These are phyloP conservation scores for Kurtzmaniella quercitrusa DNA, from an alignment of 1,139 yeast genomes.

Conservation along the genomic window DNA sequence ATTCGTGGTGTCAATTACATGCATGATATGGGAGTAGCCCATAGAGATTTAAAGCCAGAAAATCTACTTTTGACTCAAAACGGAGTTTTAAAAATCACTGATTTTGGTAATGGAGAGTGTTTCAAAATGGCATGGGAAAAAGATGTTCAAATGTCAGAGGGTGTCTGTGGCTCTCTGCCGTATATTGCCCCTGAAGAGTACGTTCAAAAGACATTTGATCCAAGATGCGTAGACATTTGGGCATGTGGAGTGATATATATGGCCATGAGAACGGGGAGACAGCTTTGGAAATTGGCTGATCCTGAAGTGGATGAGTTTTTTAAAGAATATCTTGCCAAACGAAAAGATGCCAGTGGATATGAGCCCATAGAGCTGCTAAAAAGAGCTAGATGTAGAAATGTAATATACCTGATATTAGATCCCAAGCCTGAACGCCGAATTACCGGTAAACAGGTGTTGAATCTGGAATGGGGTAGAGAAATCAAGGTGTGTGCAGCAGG, in stretches of 20 bases:
- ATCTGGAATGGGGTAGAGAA: constrained; percentile 95
- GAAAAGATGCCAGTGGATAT: constrained; percentile 80
- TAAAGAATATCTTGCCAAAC: constrained; percentile 62
- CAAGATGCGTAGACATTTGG: constrained; percentile 93
- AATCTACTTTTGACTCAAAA: constrained; percentile 74
- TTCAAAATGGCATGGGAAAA: constrained; percentile 97
- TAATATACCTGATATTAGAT: constrained; percentile 85
- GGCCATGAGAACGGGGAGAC: constrained; percentile 98
- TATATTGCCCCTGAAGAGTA: constrained; percentile 97
- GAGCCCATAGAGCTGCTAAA: constrained; percentile 84
- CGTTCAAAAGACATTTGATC: constrained; percentile 71
- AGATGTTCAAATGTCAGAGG: constrained; percentile 76
- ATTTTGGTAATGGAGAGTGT: constrained; percentile 94
- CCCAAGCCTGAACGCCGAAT: constrained; percentile 86
- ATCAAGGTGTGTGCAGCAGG: constrained; percentile 75
- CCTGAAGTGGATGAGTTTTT: constrained; percentile 75
- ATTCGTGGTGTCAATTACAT: constrained; percentile 88
- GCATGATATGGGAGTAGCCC: constrained; percentile 98
- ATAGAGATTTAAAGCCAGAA: constrained; percentile 93
- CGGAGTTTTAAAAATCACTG: constrained; percentile 85
- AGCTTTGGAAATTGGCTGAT: constrained; percentile 84
- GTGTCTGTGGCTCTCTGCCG: constrained; percentile 85
- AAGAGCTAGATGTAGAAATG: constrained; percentile 85
- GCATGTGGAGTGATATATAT: constrained; percentile 94
- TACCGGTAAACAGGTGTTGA: constrained; percentile 81